A percentile compares a stretch with the other conserved stretches of the same genome.
These are phyloP conservation scores for Plasmodium knowlesi DNA, from an alignment of 169 alveolate genomes.

Conservation along the genomic window DNA sequence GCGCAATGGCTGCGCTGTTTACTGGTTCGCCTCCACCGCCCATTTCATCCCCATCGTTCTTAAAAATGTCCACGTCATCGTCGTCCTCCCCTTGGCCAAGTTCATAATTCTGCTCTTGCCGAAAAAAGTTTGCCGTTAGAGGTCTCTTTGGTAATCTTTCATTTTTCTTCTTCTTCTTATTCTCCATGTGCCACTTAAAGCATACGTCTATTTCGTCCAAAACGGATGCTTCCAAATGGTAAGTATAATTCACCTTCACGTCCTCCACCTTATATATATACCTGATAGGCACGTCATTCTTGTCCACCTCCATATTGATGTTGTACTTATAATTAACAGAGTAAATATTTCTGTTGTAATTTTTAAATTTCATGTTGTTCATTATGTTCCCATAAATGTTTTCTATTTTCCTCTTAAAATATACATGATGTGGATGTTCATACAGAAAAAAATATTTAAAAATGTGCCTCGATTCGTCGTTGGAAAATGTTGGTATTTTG, in stretches of 20 bases:
- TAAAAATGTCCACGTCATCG: constrained; percentile 56
- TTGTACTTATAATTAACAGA: constrained; percentile 71
- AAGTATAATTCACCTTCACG: constrained; percentile 1
- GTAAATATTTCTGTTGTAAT: constrained; percentile 57
- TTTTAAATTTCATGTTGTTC: constrained; percentile 72
- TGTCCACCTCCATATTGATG: constrained; percentile 75
- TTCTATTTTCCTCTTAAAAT: constrained; percentile 75
- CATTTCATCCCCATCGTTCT: constrained; percentile 10
- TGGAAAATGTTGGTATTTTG: constrained; percentile 24
- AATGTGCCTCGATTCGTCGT: constrained; percentile 78
- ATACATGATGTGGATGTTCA: constrained; percentile 80
- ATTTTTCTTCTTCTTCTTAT: constrained; percentile 52
- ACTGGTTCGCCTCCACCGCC: background rate
- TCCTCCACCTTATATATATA: constrained; percentile 68
- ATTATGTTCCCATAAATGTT: constrained; percentile 72
- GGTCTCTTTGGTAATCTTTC: constrained; percentile 70
- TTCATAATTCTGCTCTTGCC: background rate
- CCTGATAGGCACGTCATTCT: constrained; percentile 80
- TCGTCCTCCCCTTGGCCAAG: constrained; percentile 1
- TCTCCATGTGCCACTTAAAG: constrained; percentile 73
- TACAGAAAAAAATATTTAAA: constrained; percentile 78
- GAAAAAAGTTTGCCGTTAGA: constrained; percentile 13
- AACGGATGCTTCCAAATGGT: constrained; percentile 6
- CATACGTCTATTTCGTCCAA: constrained; percentile 46
- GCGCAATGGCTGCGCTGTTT: background rate